Evolutionary conservation across 2,329 filamentous ascomycete species (phyloP), one percentile per base, ranked within the genome.

Genomic region (Neofusicoccum kwambonambiense): DNA sequence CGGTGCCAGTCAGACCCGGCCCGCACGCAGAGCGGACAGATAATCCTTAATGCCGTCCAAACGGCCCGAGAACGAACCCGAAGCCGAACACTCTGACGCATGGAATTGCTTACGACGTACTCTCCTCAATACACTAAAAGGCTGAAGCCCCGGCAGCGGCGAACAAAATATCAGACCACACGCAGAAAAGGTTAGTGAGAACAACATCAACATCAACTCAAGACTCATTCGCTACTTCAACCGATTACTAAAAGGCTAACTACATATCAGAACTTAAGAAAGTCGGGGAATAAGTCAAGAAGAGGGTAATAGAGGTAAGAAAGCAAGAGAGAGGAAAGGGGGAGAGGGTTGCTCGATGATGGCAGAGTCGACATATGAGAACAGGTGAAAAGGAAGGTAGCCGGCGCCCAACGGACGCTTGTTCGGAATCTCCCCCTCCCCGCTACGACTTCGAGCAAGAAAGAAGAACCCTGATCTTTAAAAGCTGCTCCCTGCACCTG

Each of bases 261-360:
- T 57, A 64, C 51, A 64, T 56, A 47, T 64, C 51, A 60, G 62
- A 64, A 64, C 62, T 64, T 56, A 64, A 37, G 51, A 64, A 64
- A 64, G 51, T 64, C 44, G 62, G 62, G 62, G 62, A 64, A 64
- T 64, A 64, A 64, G 62, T 47, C 51, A 49, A 64, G 51, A 64
- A 64, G 51, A 50, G 51, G 62, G 62, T 56, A 56, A 19, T 56
- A 62, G 47, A 47, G 58, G 47, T 51, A 31, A 50, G 35, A 62
- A 50, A 50, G 39, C 45, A 62, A 62, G 47, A 62, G 45, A 27
- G 47, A 37, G 45, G 34, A 47, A 27, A 31, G 13, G 42, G 13
- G 34, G 51, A 39, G n/a, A 31, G 34, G 39, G 17, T 51, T 19
- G 51, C 31, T 49, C 49, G 34, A 54, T 22, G 49, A n/a, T 60